Evolutionary conservation across 257 asterid genomes (phyloP), one percentile per base, ranked within the genome.

Genomic region (Ocimum tenuiflorum): DNA sequence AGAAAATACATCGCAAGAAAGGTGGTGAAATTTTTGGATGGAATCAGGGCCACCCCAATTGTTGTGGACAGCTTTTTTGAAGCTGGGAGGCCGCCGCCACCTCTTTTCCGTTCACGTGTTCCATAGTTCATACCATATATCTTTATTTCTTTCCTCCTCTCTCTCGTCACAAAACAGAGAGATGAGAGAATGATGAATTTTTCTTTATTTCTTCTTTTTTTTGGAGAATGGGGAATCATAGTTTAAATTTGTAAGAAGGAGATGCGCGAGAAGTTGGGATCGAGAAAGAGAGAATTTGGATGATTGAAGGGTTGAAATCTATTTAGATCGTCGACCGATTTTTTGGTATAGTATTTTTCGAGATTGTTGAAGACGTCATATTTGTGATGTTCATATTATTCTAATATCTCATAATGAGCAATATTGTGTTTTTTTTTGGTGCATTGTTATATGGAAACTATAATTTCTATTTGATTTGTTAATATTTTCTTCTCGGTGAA

Each of bases 31-130:
- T 73, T 78, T 75, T 53, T 38, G 3, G 38, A 43, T 22, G 52
- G 85, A 77, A 76, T 80, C 83, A 18, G 17, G 65, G 19, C 88
- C 86, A 5, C 86, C 88, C 86, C 88, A 80, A 17, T 80, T 42
- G 47, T 83, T 80, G 9, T 68, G 62, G 8, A 83, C 71, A 8
- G 85, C 88, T 82, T 78, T 70, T 71, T 78, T 43, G 60, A 2
- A 71, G 52, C 43, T 57, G 60, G 29, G 70, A 35, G 13, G 3
- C 20, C 58, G 23, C 68, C 39, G 9, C 36, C 22, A 3, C 19
- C 4, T 11, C 13, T 12, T 46, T 23, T 55, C 31, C 62, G 7
- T 49, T 51, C 57, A 29, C n/a, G n/a, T n/a, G n/a, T n/a, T n/a
- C n/a, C n/a, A n/a, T n/a, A n/a, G n/a, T n/a, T n/a, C n/a, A n/a